These are phyloP conservation scores for Trametes cubensis DNA, from an alignment of 768 basidiomycete species.

Conservation along the genomic window DNA sequence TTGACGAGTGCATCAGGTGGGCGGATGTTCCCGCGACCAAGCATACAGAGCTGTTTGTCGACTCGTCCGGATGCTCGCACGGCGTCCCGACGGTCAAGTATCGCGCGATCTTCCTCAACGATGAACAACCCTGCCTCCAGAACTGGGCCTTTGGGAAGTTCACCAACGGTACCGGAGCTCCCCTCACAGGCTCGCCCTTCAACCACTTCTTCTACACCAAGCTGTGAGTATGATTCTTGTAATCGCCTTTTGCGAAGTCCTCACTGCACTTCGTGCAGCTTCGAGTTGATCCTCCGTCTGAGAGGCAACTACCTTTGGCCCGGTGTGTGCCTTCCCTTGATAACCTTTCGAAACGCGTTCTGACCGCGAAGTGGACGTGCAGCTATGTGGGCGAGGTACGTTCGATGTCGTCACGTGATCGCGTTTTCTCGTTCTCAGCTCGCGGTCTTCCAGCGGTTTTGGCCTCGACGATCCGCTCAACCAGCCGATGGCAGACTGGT, in stretches of 20 bases:
- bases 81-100: slow-evolving; percentile 70
- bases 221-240: slow-evolving; percentile 40
- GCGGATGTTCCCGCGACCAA: slow-evolving; percentile 68
- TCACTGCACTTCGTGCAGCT: slow-evolving; percentile 39
- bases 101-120: slow-evolving; percentile 74
- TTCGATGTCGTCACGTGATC: slow-evolving; percentile 11
- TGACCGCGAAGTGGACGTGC: not conserved
- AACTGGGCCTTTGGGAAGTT: slow-evolving; percentile 74
- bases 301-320: slow-evolving; percentile 78
- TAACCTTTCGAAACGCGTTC: not conserved
- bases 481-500: slow-evolving; percentile 61
- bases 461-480: slow-evolving; percentile 62
- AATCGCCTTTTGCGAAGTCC: not conserved
- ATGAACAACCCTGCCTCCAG: slow-evolving; percentile 72
- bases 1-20: slow-evolving; percentile 52
- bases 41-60: slow-evolving; percentile 52
- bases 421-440: not conserved
- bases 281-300: slow-evolving; percentile 65
- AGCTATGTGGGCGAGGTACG: slow-evolving; percentile 42
- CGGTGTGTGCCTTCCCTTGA: not conserved
- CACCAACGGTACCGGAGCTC: slow-evolving; percentile 59
- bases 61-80: slow-evolving; percentile 46
- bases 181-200: slow-evolving; percentile 56
- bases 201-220: slow-evolving; percentile 62
- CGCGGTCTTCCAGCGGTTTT: slow-evolving; percentile 42